Base-by-base conservation (phyloP, 208 protist genomes). In the Acanthamoeba culbertsoni region DNA sequence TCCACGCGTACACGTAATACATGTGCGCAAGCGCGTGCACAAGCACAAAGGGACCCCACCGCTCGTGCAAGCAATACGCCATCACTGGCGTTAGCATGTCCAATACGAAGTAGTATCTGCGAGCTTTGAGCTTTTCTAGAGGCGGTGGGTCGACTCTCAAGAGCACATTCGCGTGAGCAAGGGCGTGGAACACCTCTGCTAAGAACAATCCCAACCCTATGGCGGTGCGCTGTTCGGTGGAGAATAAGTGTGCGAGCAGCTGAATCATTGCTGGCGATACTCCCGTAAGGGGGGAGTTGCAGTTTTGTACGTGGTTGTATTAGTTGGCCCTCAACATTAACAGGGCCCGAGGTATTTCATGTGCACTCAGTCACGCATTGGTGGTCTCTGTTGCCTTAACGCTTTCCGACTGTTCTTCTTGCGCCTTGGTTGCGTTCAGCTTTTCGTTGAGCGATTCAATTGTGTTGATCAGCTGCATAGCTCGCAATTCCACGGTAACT, bases 401-500 rank as follows among this genome's bases (percentile, higher is more conserved):
- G n/a, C n/a, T n/a, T n/a, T n/a, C n/a, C n/a, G n/a, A n/a, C n/a
- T n/a, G n/a, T n/a, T n/a, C n/a, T n/a, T n/a, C n/a, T n/a, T n/a
- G n/a, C 5, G 63, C 63, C 31, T 20, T 3, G 6, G 63, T 42
- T 33, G 31, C 12, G 23, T 59, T 86, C 6, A 86, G 20, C 46
- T 86, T 86, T 86, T 86, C 46, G 40, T 86, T 86, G 48, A 86
- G 75, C 31, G 46, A 31, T 10, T 86, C 75, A n/a, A 86, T 86
- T 20, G 48, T 86, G 28, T 86, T 51, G 48, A 86, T 51, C 75
- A 86, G 43, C 43, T 86, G 75, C 75, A 86, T 86, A 5, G 75
- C 75, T 33, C 75, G 42, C n/a, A 86, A n/a, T 59, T 86, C 75
- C 48, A 62, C 48, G 14, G 75, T 86, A 16, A 86, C 75, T n/a